Evolutionary conservation across 1,284 basidiomycete species (phyloP), one percentile per base, ranked within the genome.

Genomic region (Ganoderma resinaceum): DNA sequence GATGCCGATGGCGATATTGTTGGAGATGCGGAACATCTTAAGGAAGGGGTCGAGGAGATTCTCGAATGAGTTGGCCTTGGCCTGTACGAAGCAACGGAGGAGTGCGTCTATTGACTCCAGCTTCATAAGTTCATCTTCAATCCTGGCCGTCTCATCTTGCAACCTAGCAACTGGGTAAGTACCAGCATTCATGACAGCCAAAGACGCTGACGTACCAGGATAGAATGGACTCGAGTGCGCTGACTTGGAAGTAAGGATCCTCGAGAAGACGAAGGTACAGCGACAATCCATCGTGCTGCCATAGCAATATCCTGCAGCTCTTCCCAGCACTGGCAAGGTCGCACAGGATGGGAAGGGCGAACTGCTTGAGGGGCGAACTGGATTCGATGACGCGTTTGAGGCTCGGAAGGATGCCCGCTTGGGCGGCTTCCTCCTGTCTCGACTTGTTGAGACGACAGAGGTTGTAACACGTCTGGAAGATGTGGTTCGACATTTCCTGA

Each of bases 231-330:
- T 99, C 97, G 65, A 99, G 81, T 14, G 97, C 95, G 75, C 92
- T 95, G 70, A 97, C 94, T 78, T 97, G 95, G 90, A 98, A 99
- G 82, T 98, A 98, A 0, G 95, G 94, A 77, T 99, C 97, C 49
- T 91, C 89, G 57, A 99, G 83, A 38, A 99, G 85, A 71, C 89
- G 87, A 69, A 98, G 82, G 77, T 98, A 99, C 83, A 98, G 83
- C 61, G 80, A 78, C 57, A 97, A 81, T 38, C 95, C 95, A 74
- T 95, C 90, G 74, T 96, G 91, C 77, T 96, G 94, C 95, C 95
- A 96, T 62, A 98, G 81, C 63, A 96, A 77, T 52, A 91, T 92
- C 40, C 96, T 86, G 76, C 95, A 96, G 63, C 91, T 94, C 83
- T 97, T 98, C 63, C 95, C 95, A 1, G 96, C 95, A 78, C 94